These are phyloP conservation scores for Aspergillus ochraceus DNA, from an alignment of 2,329 filamentous ascomycete species.

Conservation along the genomic window DNA sequence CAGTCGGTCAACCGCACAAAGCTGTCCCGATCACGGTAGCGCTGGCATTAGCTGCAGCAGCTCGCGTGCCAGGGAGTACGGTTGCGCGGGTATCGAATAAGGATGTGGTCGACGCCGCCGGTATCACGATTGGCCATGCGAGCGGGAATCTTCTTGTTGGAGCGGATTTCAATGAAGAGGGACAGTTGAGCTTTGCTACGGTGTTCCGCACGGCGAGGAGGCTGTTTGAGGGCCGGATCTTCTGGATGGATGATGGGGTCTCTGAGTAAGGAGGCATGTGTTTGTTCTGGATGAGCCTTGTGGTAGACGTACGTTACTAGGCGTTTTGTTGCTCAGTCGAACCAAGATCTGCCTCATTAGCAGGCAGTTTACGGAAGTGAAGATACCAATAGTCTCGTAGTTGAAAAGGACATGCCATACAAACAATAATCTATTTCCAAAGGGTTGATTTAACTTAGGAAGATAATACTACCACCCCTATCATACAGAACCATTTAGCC, in stretches of 20 bases:
- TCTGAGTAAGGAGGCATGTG: too few species aligned
- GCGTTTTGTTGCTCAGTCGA: too few species aligned
- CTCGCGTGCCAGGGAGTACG: constrained; percentile 44
- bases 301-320: too few species aligned
- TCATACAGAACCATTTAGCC: too few species aligned
- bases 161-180: constrained; percentile 39
- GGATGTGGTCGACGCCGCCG: constrained; percentile 29
- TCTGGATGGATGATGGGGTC: constrained; percentile 31
- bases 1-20: constrained; percentile 58
- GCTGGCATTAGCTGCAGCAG: constrained; percentile 51
- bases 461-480: too few species aligned
- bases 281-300: too few species aligned
- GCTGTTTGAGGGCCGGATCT: constrained; percentile 50
- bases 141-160: constrained; percentile 49
- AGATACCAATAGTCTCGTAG: too few species aligned
- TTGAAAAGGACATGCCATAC: too few species aligned
- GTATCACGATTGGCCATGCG: constrained; percentile 47
- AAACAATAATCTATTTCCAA: too few species aligned
- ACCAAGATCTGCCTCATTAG: too few species aligned
- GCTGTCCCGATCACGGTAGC: constrained; percentile 59
- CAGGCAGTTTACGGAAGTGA: too few species aligned
- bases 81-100: constrained; percentile 34
- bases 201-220: constrained; percentile 51
- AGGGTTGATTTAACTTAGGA: too few species aligned
- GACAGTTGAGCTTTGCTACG: constrained; percentile 38